A percentile compares a stretch with the other conserved stretches of the same genome.
phyloP scores from a whole-genome alignment of 2,329 filamentous ascomycete genomes.

The Pseudocercospora cruenta region DNA sequence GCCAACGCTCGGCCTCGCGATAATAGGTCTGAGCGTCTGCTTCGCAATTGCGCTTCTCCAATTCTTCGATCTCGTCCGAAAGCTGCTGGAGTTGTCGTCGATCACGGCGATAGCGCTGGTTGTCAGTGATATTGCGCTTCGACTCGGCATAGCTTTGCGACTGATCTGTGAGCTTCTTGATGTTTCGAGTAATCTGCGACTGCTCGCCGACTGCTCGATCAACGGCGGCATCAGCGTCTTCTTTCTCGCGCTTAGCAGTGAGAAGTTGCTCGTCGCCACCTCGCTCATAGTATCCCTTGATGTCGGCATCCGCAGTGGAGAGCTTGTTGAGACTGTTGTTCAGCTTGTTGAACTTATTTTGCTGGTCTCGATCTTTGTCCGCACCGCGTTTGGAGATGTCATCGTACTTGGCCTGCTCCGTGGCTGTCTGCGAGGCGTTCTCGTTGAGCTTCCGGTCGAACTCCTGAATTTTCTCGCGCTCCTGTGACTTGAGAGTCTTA shows the following conservation, averaged over 20 bases:
- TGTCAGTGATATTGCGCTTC: slow-evolving; percentile 86
- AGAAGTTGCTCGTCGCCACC: slow-evolving; percentile 74
- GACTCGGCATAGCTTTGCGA: slow-evolving; percentile 78
- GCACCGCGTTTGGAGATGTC: slow-evolving; percentile 74
- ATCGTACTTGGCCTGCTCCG: slow-evolving; percentile 74
- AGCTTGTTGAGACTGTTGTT: slow-evolving; percentile 77
- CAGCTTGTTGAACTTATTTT: slow-evolving; percentile 71
- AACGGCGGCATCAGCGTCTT: slow-evolving; percentile 68
- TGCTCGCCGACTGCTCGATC: slow-evolving; percentile 69
- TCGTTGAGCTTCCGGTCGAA: slow-evolving; percentile 68
- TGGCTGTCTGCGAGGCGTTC: slow-evolving; percentile 59
- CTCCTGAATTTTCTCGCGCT: slow-evolving; percentile 69
- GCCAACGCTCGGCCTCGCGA: slow-evolving; percentile 68
- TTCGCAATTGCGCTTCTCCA: slow-evolving; percentile 78
- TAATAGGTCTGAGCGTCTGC: slow-evolving; percentile 77
- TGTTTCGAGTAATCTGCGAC: slow-evolving; percentile 65
- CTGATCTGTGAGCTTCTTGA: slow-evolving; percentile 77
- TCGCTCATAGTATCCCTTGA: slow-evolving; percentile 75
- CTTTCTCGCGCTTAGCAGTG: slow-evolving; percentile 70
- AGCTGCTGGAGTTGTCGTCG: slow-evolving; percentile 69
- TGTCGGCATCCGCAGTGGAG: slow-evolving; percentile 73
- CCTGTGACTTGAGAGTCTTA: slow-evolving; percentile 67
- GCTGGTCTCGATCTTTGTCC: slow-evolving; percentile 71
- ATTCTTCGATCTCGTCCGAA: slow-evolving; percentile 68
- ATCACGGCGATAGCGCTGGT: slow-evolving; percentile 81